These are phyloP conservation scores for Lasiodiplodia sp. DNA, from an alignment of 2,329 filamentous ascomycete genomes.

Conservation along the genomic window DNA sequence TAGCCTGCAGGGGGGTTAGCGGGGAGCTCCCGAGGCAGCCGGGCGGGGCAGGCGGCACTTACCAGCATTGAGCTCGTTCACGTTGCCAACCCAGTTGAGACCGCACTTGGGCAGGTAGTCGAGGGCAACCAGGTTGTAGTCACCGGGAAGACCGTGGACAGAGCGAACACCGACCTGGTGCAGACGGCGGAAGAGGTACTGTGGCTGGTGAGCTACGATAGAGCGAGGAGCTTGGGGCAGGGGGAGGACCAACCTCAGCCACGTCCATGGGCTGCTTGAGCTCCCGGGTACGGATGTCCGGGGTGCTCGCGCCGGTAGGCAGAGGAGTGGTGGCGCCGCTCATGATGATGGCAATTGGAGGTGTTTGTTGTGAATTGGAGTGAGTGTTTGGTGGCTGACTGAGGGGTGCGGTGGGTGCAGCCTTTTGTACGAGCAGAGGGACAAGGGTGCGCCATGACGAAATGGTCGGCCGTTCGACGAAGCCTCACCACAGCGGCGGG, in stretches of 20 bases:
- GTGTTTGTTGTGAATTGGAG: not conserved
- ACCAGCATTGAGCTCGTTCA: conserved; percentile 68
- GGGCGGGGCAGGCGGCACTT: conserved; percentile 31
- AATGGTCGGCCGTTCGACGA: conserved; percentile 10
- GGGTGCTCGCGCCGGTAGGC: conserved; percentile 26
- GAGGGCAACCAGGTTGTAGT: conserved; percentile 59
- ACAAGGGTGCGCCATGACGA: conserved; percentile 28
- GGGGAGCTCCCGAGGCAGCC: conserved; percentile 31
- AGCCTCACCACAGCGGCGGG: conserved; percentile 9
- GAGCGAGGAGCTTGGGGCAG: not conserved
- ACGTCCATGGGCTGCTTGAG: conserved; percentile 61
- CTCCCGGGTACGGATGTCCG: conserved; percentile 51
- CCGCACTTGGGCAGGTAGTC: conserved; percentile 64
- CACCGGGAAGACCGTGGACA: conserved; percentile 61
- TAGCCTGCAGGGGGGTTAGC: conserved; percentile 47
- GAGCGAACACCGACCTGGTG: conserved; percentile 58
- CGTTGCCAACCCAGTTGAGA: conserved; percentile 67
- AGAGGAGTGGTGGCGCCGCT: conserved; percentile 29
- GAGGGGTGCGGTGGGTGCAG: conserved; percentile 1
- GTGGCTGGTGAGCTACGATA: conserved; percentile 34
- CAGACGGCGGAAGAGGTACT: conserved; percentile 60
- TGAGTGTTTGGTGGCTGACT: not conserved
- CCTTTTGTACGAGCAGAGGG: conserved; percentile 25
- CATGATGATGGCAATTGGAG: conserved; percentile 28
- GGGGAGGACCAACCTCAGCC: conserved; percentile 55